Conservation (phyloP, 306 rosid species). For the Cicer judaicum region DNA sequence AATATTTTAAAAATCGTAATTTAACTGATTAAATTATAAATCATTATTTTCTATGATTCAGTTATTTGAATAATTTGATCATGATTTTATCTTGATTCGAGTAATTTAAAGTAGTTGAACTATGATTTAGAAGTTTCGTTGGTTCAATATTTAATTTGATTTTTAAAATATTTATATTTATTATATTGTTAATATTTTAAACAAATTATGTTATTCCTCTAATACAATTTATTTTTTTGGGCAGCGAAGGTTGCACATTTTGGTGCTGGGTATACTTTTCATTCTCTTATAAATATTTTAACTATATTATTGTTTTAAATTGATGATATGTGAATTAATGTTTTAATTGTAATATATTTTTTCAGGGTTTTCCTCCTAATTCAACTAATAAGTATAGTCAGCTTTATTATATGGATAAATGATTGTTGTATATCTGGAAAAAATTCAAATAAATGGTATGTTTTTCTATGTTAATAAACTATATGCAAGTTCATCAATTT, state of each 20-base stretch:
- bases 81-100: background rate
- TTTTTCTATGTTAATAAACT: slow-evolving; percentile 33
- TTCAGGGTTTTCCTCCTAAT: slow-evolving; percentile 95
- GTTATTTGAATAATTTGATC: background rate
- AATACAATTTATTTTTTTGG: slow-evolving; percentile 28
- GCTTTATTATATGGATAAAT: slow-evolving; percentile 89
- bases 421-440: slow-evolving; percentile 66
- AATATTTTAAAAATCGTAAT: background rate
- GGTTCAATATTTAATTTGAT: background rate
- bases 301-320: slow-evolving; percentile 14
- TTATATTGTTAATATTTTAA: background rate
- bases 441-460: slow-evolving; percentile 82
- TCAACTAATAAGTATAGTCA: slow-evolving; percentile 88
- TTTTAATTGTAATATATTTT: slow-evolving; percentile 37
- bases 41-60: fast-evolving
- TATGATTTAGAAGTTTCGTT: background rate
- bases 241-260: slow-evolving; percentile 86
- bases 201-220: slow-evolving; percentile 16
- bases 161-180: background rate
- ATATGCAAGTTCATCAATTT: background rate
- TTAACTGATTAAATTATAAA: background rate
- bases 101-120: background rate
- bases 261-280: slow-evolving; percentile 85
- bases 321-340: background rate
- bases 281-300: slow-evolving; percentile 31